Evolutionary conservation across 345 rosid species (phyloP), one percentile per base, ranked within the genome.

Genomic region (Corchorus olitorius): DNA sequence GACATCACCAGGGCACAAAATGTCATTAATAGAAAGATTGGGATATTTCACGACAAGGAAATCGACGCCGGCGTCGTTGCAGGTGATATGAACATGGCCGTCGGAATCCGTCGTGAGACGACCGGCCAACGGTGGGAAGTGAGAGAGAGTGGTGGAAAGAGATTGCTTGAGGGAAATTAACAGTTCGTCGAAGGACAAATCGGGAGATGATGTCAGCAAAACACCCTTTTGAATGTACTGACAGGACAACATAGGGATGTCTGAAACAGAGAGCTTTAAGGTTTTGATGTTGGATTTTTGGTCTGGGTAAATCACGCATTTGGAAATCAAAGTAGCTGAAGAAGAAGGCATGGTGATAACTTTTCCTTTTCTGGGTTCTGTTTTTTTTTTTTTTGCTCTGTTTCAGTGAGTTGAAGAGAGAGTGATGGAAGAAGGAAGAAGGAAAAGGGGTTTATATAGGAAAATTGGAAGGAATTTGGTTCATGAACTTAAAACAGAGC

Each of bases 151-250:
- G 65, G 77, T 15, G 65, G 98, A 89, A 59, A 96, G 97, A 6
- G 98, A 88, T 22, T 76, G 84, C 34, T 88, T 88, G 70, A 93
- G 92, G 54, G 75, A 82, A 20, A 78, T 27, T 68, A 85, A 6
- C 46, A 96, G 84, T 19, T 85, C 83, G 35, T 84, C 72, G 76
- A 85, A 65, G 65, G 88, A 78, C 77, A 65, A 88, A 43, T 27
- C 27, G 1, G 89, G 87, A 10, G 97, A 85, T 50, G 70, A 74
- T 0, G 86, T 3, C 62, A 96, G 84, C 76, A 96, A 93, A 41
- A 93, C 90, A 0, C 99, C 99, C 83, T 96, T 96, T 43, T 96
- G 99, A 77, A 96, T 96, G 84, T 96, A 96, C 33, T 96, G 99
- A 72, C 99, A 96, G 2, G 99, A 91, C 64, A 96, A 94, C 99